These are phyloP conservation scores for Fraxinus floribunda DNA, from an alignment of 305 asterid species.

Conservation along the genomic window DNA sequence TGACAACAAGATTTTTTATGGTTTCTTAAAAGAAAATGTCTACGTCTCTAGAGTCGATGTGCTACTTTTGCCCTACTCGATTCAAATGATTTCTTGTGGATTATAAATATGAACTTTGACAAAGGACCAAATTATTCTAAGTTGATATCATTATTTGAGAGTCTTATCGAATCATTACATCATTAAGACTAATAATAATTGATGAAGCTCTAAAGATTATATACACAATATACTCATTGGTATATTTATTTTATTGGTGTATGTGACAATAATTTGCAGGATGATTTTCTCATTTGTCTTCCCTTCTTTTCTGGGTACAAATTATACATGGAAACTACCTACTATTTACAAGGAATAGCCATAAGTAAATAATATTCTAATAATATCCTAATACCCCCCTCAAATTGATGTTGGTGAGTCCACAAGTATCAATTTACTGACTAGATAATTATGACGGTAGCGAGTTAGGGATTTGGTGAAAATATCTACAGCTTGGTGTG, in stretches of 20 bases:
- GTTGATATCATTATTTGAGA: slow-evolving; percentile 71
- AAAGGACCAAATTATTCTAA: slow-evolving; percentile 93
- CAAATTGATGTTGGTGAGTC: no score
- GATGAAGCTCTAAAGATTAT: slow-evolving; percentile 92
- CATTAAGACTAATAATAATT: slow-evolving; percentile 82
- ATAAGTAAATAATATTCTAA: no score
- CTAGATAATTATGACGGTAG: no score
- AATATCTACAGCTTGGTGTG: no score
- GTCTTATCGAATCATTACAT: slow-evolving; percentile 77
- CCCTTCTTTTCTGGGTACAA: no score
- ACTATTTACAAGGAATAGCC: no score
- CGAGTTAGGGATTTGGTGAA: no score
- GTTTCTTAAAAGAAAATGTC: slow-evolving; percentile 94
- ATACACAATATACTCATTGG: background rate
- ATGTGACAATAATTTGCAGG: background rate
- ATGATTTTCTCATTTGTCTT: no score
- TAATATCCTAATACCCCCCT: no score
- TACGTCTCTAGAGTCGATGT: slow-evolving; percentile 88
- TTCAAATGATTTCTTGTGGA: slow-evolving; percentile 85
- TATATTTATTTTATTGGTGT: slow-evolving; percentile 2
- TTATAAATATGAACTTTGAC: slow-evolving; percentile 86
- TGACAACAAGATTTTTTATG: slow-evolving; percentile 90
- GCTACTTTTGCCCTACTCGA: slow-evolving; percentile 91
- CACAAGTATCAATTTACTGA: no score
- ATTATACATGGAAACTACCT: no score